Base-by-base conservation (phyloP, 495 filamentous ascomycete species). In the Daldinia caldariorum region DNA sequence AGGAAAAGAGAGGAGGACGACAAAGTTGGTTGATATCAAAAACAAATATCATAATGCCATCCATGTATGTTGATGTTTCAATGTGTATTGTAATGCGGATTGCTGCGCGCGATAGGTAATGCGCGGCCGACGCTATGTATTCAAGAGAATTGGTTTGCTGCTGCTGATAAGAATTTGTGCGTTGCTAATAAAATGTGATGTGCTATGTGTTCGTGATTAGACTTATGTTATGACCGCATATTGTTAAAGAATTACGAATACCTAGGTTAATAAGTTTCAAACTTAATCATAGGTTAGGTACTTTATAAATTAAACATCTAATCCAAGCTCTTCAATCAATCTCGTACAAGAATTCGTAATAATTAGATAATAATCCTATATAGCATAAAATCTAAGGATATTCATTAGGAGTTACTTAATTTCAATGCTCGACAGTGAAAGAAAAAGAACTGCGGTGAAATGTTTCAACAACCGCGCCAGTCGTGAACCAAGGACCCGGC, bases 21-120 rank as follows among this genome's bases (percentile, higher is more conserved):
- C 43, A 14, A 35, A 63, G 62, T 70, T 66, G 61, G 60, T 37
- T 70, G 65, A 70, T 70, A 39, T 61, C 22, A 69, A 63, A 43
- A 69, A 43, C 53, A 32, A 32, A 69, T n/a, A 45, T 51, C 43
- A 35, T 3, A 22, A 47, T 22, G 20, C 43, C 43, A 47, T 22
- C 16, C 43, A 47, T 47, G 43, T 47, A 47, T 47, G 43, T 47
- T 47, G 43, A 47, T 20, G 43, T 47, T 47, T 10, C 16, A 47
- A 47, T 47, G 43, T 47, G 20, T 47, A 47, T 47, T 47, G 43
- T 47, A 47, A 47, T 47, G 43, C 43, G 43, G 43, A 47, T 47
- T 45, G 41, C 41, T 20, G 41, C 26, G 34, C 6, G 34, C 34
- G 6, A 10, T 35, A 26, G 16, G 3, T 47, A 41, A 22, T 47